Evolutionary conservation across 139 green algal genomes (phyloP), one percentile per base, ranked within the genome.

Genomic region (Nannochloris sp.): DNA sequence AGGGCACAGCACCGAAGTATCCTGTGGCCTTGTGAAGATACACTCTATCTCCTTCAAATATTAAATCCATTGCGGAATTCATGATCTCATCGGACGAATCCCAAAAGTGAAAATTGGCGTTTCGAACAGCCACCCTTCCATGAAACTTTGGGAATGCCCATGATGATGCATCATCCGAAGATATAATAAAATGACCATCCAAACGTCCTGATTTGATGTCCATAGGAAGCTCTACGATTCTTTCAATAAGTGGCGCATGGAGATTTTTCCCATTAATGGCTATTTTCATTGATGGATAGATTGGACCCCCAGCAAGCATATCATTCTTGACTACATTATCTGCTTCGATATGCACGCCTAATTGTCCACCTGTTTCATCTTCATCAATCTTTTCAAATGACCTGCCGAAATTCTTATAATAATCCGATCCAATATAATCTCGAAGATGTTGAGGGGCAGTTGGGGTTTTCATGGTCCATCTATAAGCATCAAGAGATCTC

Each of bases 31-130:
- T 81, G 72, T 96, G 88, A 62, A 98, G 73, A 81, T 96, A 96
- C 63, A 97, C 78, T 10, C 85, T 77, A 64, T 90, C 79, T 5
- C 76, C 64, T 76, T 98, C 89, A 74, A 97, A 93, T 50, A 96
- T 58, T 59, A 97, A 74, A 61, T 96, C 85, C 68, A 97, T 80
- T 64, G 83, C 48, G 2, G 74, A 75, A 9, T 71, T 74, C 16
- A 59, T 66, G 44, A 98, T 80, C 63, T 95, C 83, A 71, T 97
- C 88, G 16, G 90, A 76, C 0, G 93, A 60, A 62, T 98, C 93
- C 85, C 85, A 98, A 48, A 98, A 96, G 76, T 97, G 91, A 54
- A 98, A 89, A 15, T 75, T 72, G 4, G 73, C 62, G 23, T 73
- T 78, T n/a, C 60, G 55, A 15, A 91, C 72, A 11, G 46, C 27